Conservation (phyloP, 495 filamentous ascomycete genomes). For the Collariella sp. region DNA sequence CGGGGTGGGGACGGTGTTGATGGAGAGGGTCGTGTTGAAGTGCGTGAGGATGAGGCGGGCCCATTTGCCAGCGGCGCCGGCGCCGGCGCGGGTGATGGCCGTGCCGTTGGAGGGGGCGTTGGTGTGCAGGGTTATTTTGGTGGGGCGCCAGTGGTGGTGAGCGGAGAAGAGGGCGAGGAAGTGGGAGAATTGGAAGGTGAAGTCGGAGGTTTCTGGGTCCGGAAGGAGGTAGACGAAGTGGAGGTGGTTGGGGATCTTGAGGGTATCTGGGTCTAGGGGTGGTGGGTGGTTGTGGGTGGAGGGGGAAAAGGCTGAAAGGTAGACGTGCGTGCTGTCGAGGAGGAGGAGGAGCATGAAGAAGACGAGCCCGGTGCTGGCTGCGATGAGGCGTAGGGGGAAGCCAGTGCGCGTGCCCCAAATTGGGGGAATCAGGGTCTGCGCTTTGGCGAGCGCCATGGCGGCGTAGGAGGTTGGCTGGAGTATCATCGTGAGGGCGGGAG, state of each 20-base stretch:
- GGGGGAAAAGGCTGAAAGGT: too few relatives aligned
- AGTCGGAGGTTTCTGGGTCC: conserved; percentile 1
- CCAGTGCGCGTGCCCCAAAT: too few relatives aligned
- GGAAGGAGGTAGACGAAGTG: conserved; percentile 18
- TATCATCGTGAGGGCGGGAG: too few relatives aligned
- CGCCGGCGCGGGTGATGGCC: conserved; percentile 33
- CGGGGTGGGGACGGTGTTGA: conserved; percentile 8
- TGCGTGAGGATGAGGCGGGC: conserved; percentile 9
- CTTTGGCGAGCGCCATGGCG: too few relatives aligned
- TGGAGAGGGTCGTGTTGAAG: neutral
- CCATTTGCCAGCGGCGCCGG: conserved; percentile 34
- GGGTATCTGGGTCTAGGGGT: too few relatives aligned
- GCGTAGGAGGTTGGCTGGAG: too few relatives aligned
- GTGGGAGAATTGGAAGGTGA: conserved; percentile 18
- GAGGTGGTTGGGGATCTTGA: conserved; percentile 13
- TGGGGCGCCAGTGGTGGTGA: conserved; percentile 4
- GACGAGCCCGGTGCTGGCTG: too few relatives aligned
- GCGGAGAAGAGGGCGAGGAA: conserved; percentile 18
- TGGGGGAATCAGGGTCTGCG: too few relatives aligned
- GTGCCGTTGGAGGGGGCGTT: conserved; percentile 22
- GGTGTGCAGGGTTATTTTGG: conserved; percentile 38
- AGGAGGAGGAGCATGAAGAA: too few relatives aligned
- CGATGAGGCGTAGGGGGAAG: too few relatives aligned
- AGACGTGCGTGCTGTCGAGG: too few relatives aligned
- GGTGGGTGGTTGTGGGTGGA: too few relatives aligned